These are phyloP conservation scores for Suillus plorans DNA, from an alignment of 768 basidiomycete species.

Conservation along the genomic window DNA sequence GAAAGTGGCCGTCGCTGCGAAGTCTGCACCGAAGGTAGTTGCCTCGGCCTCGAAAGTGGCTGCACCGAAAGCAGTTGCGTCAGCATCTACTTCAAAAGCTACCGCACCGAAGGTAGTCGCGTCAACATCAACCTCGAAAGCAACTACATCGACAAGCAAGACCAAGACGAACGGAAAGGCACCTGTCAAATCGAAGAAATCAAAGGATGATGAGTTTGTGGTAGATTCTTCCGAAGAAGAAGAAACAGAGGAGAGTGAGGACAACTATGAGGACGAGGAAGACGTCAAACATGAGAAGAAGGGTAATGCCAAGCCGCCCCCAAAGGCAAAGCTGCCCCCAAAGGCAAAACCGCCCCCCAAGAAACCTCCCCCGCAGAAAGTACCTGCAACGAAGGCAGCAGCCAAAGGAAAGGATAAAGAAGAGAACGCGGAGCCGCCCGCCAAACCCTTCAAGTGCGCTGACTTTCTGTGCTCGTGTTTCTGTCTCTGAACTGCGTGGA, in stretches of 20 bases:
- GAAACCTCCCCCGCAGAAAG: conserved; percentile 16
- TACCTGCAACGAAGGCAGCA: conserved; percentile 2
- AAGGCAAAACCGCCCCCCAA: conserved; percentile 15
- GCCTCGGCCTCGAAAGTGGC: background rate
- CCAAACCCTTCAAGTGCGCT: conserved; percentile 28
- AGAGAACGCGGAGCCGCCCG: background rate
- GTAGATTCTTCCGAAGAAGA: conserved; percentile 30
- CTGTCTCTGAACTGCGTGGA: background rate
- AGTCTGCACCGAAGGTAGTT: conserved; percentile 5
- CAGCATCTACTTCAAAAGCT: background rate
- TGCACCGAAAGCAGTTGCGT: background rate
- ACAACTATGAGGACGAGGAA: conserved; percentile 17
- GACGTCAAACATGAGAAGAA: conserved; percentile 12
- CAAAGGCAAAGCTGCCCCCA: conserved; percentile 7
- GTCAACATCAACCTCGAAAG: background rate
- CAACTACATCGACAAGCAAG: background rate
- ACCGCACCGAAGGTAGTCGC: background rate
- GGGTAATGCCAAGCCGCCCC: conserved; percentile 3
- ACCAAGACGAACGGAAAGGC: background rate
- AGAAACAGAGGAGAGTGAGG: conserved; percentile 17
- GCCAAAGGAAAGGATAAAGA: conserved; percentile 18
- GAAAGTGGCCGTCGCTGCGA: conserved; percentile 31
- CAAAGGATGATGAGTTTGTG: conserved; percentile 34
- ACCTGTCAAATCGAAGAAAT: conserved; percentile 6
- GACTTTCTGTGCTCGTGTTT: no score